Conservation (phyloP, 208 protist species). For the Trypanosoma rangeli region DNA sequence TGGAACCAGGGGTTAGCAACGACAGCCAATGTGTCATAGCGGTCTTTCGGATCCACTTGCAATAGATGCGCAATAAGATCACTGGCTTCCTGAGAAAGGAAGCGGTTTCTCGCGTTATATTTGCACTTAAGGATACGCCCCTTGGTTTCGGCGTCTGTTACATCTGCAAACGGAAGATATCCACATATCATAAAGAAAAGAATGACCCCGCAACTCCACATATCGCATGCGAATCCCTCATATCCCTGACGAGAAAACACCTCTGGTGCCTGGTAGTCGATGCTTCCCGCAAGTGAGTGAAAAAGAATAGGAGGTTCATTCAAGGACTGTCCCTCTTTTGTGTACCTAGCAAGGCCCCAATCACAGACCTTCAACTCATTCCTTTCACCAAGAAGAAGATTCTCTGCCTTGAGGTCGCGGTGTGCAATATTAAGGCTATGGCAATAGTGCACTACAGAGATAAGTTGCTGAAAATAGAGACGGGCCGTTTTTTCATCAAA, state of each 20-base stretch:
- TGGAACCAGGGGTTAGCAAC: slow-evolving; percentile 86
- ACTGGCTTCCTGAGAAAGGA: slow-evolving; percentile 61
- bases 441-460: slow-evolving; percentile 90
- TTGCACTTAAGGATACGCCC: slow-evolving; percentile 82
- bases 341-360: slow-evolving; percentile 92
- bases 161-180: slow-evolving; percentile 96
- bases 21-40: slow-evolving; percentile 73
- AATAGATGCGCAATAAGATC: slow-evolving; percentile 83
- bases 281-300: slow-evolving; percentile 83
- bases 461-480: slow-evolving; percentile 92
- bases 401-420: slow-evolving; percentile 94
- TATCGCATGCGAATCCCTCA: slow-evolving; percentile 93
- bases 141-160: slow-evolving; percentile 78
- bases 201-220: slow-evolving; percentile 98
- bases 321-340: slow-evolving; percentile 52
- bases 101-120: slow-evolving; percentile 84
- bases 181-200: slow-evolving; percentile 98
- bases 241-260: slow-evolving; percentile 90
- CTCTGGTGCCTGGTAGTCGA: slow-evolving; percentile 91
- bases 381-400: slow-evolving; percentile 83
- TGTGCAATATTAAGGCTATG: slow-evolving; percentile 91
- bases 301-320: slow-evolving; percentile 74
- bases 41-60: slow-evolving; percentile 50
- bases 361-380: slow-evolving; percentile 90
- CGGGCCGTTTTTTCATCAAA: slow-evolving; percentile 83